Base-by-base conservation (phyloP, 1,139 yeast genomes). In the Kurtzmaniella quercitrusa region DNA sequence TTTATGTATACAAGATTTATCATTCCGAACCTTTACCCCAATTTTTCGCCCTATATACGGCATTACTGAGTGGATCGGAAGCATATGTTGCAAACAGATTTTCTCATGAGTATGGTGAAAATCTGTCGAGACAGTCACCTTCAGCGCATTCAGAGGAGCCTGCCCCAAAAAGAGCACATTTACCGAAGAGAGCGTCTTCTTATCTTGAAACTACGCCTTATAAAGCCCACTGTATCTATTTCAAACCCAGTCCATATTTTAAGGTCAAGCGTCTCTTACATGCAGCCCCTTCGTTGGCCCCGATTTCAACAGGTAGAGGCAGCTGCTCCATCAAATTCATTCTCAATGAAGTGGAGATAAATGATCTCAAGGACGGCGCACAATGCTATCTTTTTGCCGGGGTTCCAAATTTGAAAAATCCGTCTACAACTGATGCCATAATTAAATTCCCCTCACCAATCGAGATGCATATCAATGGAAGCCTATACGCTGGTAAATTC, bases 381-480 rank as follows among this genome's bases (percentile, higher is more conserved):
- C 48, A 52, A 4, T 48, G 82, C 4, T 74, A 63, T 47, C 50
- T 82, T 2, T 57, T 80, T 33, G 71, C 82, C 52, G 85, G 83
- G 1, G 34, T 57, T 59, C 34, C 66, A 57, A 42, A 55, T 49
- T 44, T 50, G 9, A 48, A 53, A 6, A 45, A 66, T 0, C 51
- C 60, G 2, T 57, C 65, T 1, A 52, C 59, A n/a, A 51, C 47
- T 5, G 72, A 73, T 37, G 77, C 68, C 1, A 59, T 61, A 14
- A 55, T 83, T 8, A 77, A 74, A 50, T 84, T 75, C 50, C 91
- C 91, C 1, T 60, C 60, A 12, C 85, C 84, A 2, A 63, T 78
- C 38, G 85, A 80, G 51, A 60, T 84, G 3, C 67, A 65, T 40
- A 68, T 81, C 22, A 82, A 84, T 51, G 72, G 68, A 2, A 46